Percentiles rank a stretch among this genome's conserved stretches.
Evolutionary conservation across 805 yeast genomes (phyloP).

Genomic region (Ogataea angusta): DNA sequence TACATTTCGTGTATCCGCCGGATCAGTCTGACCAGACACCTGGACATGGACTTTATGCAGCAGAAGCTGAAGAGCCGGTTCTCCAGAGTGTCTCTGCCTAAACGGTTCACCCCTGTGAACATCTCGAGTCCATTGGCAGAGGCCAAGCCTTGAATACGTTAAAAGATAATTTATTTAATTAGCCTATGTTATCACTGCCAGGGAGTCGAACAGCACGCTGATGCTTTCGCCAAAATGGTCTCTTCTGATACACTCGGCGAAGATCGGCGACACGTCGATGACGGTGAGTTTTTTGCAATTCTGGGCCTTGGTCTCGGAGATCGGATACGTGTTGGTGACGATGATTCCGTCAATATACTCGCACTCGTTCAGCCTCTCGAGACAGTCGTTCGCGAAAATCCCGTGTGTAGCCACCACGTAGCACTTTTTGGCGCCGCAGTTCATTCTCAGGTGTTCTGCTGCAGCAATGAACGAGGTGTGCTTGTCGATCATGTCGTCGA

Average conservation of each 20-base stretch:
- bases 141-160: conserved; percentile 9
- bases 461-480: conserved; percentile 94
- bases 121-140: conserved; percentile 53
- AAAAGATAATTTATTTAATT: conserved; percentile 1
- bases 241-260: conserved; percentile 98
- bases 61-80: conserved; percentile 80
- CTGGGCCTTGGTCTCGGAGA: conserved; percentile 55
- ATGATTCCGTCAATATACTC: conserved; percentile 86
- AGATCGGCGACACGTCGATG: conserved; percentile 90
- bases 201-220: conserved; percentile 86
- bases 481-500: conserved; percentile 97
- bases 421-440: conserved; percentile 93
- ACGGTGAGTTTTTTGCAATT: conserved; percentile 70
- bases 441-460: conserved; percentile 92
- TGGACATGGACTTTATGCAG: conserved; percentile 85
- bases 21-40: conserved; percentile 83
- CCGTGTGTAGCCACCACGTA: conserved; percentile 96
- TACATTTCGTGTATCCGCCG: conserved; percentile 95
- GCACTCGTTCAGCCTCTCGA: conserved; percentile 73
- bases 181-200: conserved; percentile 47
- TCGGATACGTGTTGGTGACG: conserved; percentile 95
- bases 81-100: conserved; percentile 84
- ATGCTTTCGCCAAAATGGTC: conserved; percentile 98
- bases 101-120: conserved; percentile 85
- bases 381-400: conserved; percentile 80